phyloP scores from a whole-genome alignment of 441 rosid genomes.

The Jatropha podagrica region DNA sequence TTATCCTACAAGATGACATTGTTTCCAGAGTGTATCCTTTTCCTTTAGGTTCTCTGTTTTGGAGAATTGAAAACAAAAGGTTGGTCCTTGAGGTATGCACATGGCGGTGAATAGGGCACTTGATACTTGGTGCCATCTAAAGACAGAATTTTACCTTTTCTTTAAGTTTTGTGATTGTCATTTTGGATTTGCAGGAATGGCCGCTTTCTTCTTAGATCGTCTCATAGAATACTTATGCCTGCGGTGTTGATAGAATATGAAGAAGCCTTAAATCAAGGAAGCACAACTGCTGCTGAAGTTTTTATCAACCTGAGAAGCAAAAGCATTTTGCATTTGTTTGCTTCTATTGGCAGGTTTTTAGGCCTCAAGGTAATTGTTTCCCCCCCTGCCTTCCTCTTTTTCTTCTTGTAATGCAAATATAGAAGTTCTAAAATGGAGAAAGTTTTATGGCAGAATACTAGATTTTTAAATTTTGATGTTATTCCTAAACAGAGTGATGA shows the following conservation, averaged over 20 bases:
- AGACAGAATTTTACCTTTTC: conserved; percentile 3
- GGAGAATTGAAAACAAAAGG: background rate
- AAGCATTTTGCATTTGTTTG: conserved; percentile 85
- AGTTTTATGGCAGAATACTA: background rate
- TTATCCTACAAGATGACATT: background rate
- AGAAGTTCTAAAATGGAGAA: background rate
- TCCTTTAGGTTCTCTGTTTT: background rate
- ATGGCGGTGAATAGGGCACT: background rate
- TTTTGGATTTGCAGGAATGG: conserved; percentile 73
- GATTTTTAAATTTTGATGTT: background rate
- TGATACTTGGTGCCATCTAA: background rate
- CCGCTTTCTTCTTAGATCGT: conserved; percentile 74
- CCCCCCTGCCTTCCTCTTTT: background rate
- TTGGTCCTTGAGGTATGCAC: background rate
- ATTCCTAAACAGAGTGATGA: conserved; percentile 18
- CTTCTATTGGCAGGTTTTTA: conserved; percentile 86
- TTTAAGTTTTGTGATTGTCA: conserved; percentile 8
- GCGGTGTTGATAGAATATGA: conserved; percentile 69
- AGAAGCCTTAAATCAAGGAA: conserved; percentile 97
- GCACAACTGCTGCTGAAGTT: conserved; percentile 71
- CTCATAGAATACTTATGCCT: conserved; percentile 61
- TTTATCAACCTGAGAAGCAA: conserved; percentile 83
- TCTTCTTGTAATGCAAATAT: conserved; percentile 5
- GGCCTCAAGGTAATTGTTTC: conserved; percentile 76
- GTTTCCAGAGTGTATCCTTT: background rate